Base-by-base conservation (phyloP, 805 yeast genomes). In the Kodamaea fukazawae region DNA sequence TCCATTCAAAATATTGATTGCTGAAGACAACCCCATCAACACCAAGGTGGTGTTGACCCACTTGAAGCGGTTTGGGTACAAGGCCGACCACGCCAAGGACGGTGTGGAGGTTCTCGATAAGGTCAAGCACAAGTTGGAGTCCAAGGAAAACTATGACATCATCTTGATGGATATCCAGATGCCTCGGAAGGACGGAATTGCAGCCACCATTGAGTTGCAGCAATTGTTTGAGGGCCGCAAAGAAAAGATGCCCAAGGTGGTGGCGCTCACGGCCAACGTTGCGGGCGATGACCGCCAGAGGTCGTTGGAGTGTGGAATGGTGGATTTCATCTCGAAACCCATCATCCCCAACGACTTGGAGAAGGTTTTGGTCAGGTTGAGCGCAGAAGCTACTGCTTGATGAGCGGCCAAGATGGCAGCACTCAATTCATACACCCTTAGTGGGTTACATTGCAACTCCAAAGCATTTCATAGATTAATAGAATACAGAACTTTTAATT, bases 151-250 rank as follows among this genome's bases (percentile, higher is more conserved):
- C 38, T 79, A 78, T 51, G 78, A 77, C 46, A 65, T 75, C 28
- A 70, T 79, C 13, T 59, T 79, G 29, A 71, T 79, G 73, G 84
- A 79, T 50, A 67, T 73, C 15, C 79, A 78, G 36, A 67, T 78
- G 69, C 79, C 80, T 6, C 57, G 69, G 12, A 66, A 74, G 44
- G 85, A 79, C 52, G 85, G 85, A 1, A 65, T 76, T n/a, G 66
- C 70, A 4, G 70, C 78, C 1, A 66, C 77, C 0, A 54, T 54
- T 7, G 75, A 71, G 40, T 50, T 73, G 28, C 51, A 49, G 31
- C 53, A 57, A 33, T 38, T 51, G 17, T 72, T 70, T 38, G 57
- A 51, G 7, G 49, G 51, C 3, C 45, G 34, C 27, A 7, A 6
- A 9, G 27, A 23, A 4, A 29, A 23, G 15, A 36, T 63, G 34